phyloP scores from a whole-genome alignment of 148 eudicot genomes.

The Polygonum aviculare region DNA sequence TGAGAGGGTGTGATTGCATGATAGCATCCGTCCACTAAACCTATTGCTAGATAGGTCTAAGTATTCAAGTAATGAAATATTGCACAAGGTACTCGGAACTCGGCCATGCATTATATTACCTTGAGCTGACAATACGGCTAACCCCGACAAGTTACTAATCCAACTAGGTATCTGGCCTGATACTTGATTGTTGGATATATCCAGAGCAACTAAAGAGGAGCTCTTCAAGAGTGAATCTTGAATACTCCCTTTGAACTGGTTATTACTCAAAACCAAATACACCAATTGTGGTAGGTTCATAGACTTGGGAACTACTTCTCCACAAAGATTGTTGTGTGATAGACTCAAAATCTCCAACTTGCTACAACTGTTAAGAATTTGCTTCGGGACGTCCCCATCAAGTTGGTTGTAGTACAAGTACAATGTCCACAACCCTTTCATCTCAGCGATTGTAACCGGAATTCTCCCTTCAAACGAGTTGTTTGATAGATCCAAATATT shows the following conservation, averaged over 20 bases:
- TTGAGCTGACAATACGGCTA: not conserved
- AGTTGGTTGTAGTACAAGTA: not conserved
- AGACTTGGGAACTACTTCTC: not conserved
- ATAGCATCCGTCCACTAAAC: not conserved
- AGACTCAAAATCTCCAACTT: not conserved
- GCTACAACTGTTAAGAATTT: not conserved
- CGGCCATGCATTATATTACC: not conserved
- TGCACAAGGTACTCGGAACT: not conserved
- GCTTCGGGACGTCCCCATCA: not conserved
- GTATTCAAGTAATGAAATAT: not conserved
- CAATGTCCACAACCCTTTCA: too few relatives aligned
- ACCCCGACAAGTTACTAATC: not conserved
- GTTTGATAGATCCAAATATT: too few relatives aligned
- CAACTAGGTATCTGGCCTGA: not conserved
- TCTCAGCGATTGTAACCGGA: not conserved
- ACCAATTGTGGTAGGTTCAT: not conserved
- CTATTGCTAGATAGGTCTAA: not conserved
- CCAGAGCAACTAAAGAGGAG: not conserved
- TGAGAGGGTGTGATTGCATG: not conserved
- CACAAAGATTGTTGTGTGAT: not conserved
- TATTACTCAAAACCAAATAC: not conserved
- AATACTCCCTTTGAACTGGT: not conserved
- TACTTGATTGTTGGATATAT: not conserved
- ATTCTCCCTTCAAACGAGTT: not conserved
- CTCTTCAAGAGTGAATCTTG: not conserved